Conservation (phyloP, 768 basidiomycete genomes). For the Scleroderma bovista region DNA sequence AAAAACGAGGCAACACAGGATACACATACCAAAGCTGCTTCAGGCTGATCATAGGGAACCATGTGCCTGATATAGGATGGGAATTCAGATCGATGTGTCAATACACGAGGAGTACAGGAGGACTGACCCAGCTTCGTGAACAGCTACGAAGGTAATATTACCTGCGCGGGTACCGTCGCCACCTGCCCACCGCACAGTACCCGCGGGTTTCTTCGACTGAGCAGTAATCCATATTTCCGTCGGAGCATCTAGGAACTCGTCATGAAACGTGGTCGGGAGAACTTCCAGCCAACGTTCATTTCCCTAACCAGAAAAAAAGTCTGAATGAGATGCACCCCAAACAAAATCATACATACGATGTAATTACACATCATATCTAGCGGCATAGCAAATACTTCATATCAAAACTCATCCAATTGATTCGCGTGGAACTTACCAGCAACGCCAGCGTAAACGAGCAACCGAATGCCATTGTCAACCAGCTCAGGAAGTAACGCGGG, state of each 20-base stretch:
- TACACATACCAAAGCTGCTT: slow-evolving; percentile 66
- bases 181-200: slow-evolving; percentile 67
- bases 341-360: slow-evolving; percentile 38
- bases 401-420: not conserved
- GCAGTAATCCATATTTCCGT: slow-evolving; percentile 53
- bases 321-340: not conserved
- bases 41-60: slow-evolving; percentile 89
- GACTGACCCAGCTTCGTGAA: slow-evolving; percentile 76
- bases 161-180: slow-evolving; percentile 62
- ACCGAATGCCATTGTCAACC: slow-evolving; percentile 72
- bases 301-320: slow-evolving; percentile 41
- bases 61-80: slow-evolving; percentile 54
- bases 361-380: slow-evolving; percentile 87
- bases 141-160: slow-evolving; percentile 77
- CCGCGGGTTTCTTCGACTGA: slow-evolving; percentile 50
- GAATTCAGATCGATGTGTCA: not conserved
- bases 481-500: slow-evolving; percentile 75
- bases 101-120: not conserved
- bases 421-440: slow-evolving; percentile 45
- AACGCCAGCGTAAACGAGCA: slow-evolving; percentile 88
- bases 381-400: slow-evolving; percentile 9
- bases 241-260: slow-evolving; percentile 49
- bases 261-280: slow-evolving; percentile 55
- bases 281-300: slow-evolving; percentile 71
- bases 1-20: not conserved